phyloP scores from a whole-genome alignment of 225 moss, liverwort and hornwort species.

The Physcomitrellopsis africana region DNA sequence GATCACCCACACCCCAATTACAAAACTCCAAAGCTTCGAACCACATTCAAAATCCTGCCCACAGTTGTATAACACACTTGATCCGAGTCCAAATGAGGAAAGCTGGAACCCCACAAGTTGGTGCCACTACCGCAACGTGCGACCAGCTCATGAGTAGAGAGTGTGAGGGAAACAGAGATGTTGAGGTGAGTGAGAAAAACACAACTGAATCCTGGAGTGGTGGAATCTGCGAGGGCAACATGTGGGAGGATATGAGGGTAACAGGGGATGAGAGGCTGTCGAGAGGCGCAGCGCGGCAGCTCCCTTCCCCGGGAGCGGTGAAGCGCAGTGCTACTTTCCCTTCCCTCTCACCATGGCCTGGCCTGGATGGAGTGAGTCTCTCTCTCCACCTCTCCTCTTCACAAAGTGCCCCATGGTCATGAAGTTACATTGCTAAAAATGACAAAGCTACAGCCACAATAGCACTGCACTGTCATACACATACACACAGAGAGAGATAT shows the following conservation, averaged over 20 bases:
- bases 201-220: not conserved
- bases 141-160: not conserved
- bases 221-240: not conserved
- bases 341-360: conserved; percentile 3
- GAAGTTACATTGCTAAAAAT: no score
- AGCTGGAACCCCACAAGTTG: no score
- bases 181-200: not conserved
- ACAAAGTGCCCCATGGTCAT: no score
- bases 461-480: no score
- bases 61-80: not conserved
- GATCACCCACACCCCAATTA: no score
- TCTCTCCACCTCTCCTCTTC: no score
- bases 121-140: no score
- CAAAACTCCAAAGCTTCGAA: not conserved
- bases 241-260: conserved; percentile 13
- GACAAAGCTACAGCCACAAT: no score
- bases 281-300: conserved; percentile 4
- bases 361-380: no score
- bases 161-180: no score
- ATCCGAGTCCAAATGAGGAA: not conserved
- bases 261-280: conserved; percentile 30
- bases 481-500: no score
- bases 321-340: not conserved
- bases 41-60: not conserved
- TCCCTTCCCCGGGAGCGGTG: not conserved